phyloP scores from a whole-genome alignment of 2,329 filamentous ascomycete species.

The Herpomyces periplanetae region DNA sequence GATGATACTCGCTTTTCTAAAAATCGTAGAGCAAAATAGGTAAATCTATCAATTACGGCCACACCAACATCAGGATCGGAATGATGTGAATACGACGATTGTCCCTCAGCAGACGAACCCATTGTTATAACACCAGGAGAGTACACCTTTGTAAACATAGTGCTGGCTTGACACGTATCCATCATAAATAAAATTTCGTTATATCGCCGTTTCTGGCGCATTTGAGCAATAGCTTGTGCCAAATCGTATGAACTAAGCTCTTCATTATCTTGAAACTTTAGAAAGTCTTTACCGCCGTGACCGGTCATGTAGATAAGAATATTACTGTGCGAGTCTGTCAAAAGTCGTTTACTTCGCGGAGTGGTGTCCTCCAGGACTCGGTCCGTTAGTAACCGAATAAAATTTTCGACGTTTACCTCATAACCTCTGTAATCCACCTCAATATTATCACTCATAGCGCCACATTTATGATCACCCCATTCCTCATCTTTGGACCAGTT shows the following conservation, averaged over 20 bases:
- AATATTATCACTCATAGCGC: too few relatives aligned
- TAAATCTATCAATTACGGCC: constrained; percentile 90
- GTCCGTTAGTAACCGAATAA: constrained; percentile 76
- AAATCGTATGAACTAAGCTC: constrained; percentile 88
- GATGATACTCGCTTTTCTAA: constrained; percentile 62
- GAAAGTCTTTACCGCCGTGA: constrained; percentile 80
- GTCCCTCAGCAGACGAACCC: constrained; percentile 73
- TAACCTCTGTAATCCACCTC: constrained; percentile 95
- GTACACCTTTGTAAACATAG: constrained; percentile 95
- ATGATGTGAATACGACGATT: constrained; percentile 88
- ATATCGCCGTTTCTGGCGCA: constrained; percentile 99
- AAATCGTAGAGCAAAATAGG: constrained; percentile 92
- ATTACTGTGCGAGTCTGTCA: constrained; percentile 82
- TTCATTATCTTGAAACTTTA: constrained; percentile 93
- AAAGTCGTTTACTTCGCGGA: constrained; percentile 59
- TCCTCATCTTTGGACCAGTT: too few relatives aligned
- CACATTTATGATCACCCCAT: too few relatives aligned
- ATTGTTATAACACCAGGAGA: constrained; percentile 93
- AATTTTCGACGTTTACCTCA: constrained; percentile 94
- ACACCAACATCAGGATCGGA: constrained; percentile 93
- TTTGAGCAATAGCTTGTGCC: constrained; percentile 88
- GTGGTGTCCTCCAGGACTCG: constrained; percentile 78
- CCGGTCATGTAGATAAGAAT: constrained; percentile 98
- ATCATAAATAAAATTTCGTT: constrained; percentile 99
- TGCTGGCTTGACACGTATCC: constrained; percentile 95